Conservation (phyloP, 1,139 yeast genomes). For the Geotrichum australiense region DNA sequence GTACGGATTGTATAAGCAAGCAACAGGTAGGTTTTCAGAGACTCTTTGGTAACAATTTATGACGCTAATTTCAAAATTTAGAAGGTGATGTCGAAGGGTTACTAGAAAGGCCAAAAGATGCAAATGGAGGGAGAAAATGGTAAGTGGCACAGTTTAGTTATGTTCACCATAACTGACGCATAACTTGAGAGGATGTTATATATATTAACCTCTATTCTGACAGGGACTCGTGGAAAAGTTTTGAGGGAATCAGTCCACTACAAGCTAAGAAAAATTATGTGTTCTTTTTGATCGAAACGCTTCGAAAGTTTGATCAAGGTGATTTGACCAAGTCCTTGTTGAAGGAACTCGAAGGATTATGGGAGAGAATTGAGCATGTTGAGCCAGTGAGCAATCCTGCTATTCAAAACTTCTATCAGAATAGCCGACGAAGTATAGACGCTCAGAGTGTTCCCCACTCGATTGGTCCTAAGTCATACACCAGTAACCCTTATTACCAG, state of each 20-base stretch:
- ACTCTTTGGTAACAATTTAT: background rate
- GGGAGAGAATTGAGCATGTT: constrained; percentile 1
- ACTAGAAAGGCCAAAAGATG: constrained; percentile 54
- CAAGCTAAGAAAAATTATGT: constrained; percentile 9
- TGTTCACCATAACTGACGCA: background rate
- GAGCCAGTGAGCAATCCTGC: constrained; percentile 4
- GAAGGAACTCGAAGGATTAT: constrained; percentile 3
- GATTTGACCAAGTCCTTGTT: background rate
- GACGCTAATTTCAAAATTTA: background rate
- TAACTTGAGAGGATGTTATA: too few relatives aligned
- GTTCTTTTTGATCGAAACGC: constrained; percentile 3
- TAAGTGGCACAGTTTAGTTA: constrained; percentile 3
- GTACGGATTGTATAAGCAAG: constrained; percentile 81
- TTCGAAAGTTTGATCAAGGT: constrained; percentile 3
- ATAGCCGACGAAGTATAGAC: background rate
- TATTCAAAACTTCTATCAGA: background rate
- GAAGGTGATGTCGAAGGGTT: constrained; percentile 73
- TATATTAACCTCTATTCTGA: background rate
- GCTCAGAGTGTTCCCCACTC: background rate
- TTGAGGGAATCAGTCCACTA: background rate
- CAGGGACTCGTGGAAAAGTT: constrained; percentile 10
- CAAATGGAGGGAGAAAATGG: constrained; percentile 67
- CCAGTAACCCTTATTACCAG: background rate
- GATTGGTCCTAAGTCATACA: background rate
- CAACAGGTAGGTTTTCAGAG: constrained; percentile 45